Conservation (phyloP, 352 stramenopile species). For the Globisporangium polare region DNA sequence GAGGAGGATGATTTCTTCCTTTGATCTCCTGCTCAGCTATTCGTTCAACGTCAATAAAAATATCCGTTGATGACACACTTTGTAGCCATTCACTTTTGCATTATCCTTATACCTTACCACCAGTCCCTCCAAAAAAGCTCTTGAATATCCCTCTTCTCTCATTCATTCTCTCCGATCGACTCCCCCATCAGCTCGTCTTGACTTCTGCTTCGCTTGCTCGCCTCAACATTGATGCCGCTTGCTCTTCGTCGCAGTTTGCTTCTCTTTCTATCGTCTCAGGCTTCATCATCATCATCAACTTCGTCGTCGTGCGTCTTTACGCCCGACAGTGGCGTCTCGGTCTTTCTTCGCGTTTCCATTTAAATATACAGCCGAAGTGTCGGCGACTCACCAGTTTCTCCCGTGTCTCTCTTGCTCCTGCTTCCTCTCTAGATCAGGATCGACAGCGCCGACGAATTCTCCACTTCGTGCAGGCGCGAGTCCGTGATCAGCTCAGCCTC, state of each 20-base stretch:
- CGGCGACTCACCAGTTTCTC: not conserved
- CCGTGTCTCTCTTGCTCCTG: not conserved
- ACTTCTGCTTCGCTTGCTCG: not conserved
- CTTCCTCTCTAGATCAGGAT: slow-evolving; percentile 55
- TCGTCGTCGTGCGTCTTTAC: too few relatives aligned
- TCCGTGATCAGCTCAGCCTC: slow-evolving; percentile 67
- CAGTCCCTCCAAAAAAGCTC: not conserved
- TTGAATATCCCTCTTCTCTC: not conserved
- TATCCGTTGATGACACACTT: not conserved
- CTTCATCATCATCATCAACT: too few relatives aligned
- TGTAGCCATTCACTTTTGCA: not conserved
- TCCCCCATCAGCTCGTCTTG: not conserved
- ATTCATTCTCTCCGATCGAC: too few relatives aligned
- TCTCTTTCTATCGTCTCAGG: not conserved
- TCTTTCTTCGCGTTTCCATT: not conserved
- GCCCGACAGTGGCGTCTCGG: too few relatives aligned
- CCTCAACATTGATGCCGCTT: not conserved
- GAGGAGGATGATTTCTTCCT: slow-evolving; percentile 76
- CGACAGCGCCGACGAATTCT: slow-evolving; percentile 42
- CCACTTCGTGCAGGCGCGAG: slow-evolving; percentile 34
- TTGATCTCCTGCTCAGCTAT: slow-evolving; percentile 12
- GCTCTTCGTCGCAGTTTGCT: not conserved
- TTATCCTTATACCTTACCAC: not conserved
- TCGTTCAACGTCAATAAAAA: not conserved
- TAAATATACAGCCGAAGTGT: not conserved